Evolutionary conservation across 2,329 filamentous ascomycete genomes (phyloP), one percentile per base, ranked within the genome.

Genomic region (Fusarium albidum): DNA sequence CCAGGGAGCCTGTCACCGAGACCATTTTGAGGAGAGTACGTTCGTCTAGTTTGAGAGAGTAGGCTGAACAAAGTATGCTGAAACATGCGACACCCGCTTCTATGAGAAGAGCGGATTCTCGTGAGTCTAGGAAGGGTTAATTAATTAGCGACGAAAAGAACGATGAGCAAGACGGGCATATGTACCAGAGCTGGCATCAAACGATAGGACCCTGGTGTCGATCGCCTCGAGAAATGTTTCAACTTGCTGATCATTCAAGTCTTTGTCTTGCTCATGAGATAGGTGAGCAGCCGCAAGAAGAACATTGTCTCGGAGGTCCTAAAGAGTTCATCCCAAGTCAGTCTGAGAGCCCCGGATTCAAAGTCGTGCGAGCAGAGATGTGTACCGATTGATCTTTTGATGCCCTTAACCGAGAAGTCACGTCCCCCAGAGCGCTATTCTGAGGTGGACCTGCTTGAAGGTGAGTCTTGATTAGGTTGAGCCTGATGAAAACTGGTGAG

Each of bases 11-110:
- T 11, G 69, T 72, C 41, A 71, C 68, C 3, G 73, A 67, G 13
- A 69, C 61, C 11, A 75, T 28, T 28, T 59, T 62, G 17, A 77
- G 46, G 5, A 79, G 66, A 26, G 56, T 49, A 33, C 47, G 37
- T 14, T 59, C 58, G 9, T 64, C 52, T 5, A 66, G 46, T 9
- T 9, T 6, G 6, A 46, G 17, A 2, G 43, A 37, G 13, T 45
- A 33, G 11, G 9, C 27, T 11, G 57, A 57, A 6, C 57, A 57
- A 9, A 76, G 52, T 3, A 68, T 26, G 3, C 52, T 31, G 3
- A 78, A 52, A 29, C 64, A 68, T 4, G 67, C 69, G 9, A 73
- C 53, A 3, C 54, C 63, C 14, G 61, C 59, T 54, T 73, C 71
- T 6, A 57, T 48, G 2, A 54, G 43, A 12, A 65, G 46, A 8